Conservation (phyloP, 805 yeast genomes). For the Metschnikowia noctiluminum region DNA sequence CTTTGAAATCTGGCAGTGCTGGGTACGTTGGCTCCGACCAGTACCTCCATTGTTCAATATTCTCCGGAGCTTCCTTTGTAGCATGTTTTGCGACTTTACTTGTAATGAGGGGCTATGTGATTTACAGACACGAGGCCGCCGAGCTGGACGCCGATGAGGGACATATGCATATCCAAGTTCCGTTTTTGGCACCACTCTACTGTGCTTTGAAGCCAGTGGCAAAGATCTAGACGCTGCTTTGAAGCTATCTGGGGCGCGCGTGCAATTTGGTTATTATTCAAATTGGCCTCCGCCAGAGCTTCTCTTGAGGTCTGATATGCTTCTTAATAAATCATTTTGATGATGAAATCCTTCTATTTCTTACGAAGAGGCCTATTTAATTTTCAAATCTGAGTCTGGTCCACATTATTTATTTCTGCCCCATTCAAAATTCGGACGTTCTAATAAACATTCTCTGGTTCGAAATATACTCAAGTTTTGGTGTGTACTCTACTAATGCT, state of each 20-base stretch:
- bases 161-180: slow-evolving; percentile 17
- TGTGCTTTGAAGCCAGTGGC: slow-evolving; percentile 8
- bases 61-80: slow-evolving; percentile 55
- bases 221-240: not conserved
- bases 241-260: too few species aligned
- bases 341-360: too few species aligned
- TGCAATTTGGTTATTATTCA: not conserved
- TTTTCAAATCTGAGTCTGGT: too few species aligned
- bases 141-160: slow-evolving; percentile 15
- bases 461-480: too few species aligned
- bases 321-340: too few species aligned
- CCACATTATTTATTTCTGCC: too few species aligned
- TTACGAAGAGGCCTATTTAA: too few species aligned
- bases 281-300: too few species aligned
- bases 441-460: too few species aligned
- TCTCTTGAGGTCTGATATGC: too few species aligned
- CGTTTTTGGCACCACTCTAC: slow-evolving; percentile 12
- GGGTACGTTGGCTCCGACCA: slow-evolving; percentile 38
- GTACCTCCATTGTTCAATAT: slow-evolving; percentile 52
- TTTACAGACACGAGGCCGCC: slow-evolving; percentile 42
- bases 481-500: too few species aligned
- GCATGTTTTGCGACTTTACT: slow-evolving; percentile 42
- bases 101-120: slow-evolving; percentile 52
- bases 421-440: too few species aligned
- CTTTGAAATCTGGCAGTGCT: slow-evolving; percentile 35